Conservation (phyloP, 208 protist genomes). For the Crithidia acanthocephali region DNA sequence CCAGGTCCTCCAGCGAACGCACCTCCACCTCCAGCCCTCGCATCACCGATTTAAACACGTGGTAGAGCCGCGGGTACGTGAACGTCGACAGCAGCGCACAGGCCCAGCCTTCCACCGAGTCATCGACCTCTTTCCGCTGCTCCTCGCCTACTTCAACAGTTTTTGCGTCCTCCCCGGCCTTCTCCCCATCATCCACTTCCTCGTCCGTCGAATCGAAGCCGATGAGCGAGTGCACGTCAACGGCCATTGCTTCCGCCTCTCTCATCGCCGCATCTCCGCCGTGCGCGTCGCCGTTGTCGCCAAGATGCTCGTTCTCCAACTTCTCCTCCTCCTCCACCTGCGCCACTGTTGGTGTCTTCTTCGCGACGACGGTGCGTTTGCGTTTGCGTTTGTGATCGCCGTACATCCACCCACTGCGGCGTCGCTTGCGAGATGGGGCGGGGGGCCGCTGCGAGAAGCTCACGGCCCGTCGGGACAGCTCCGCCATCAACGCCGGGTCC, state of each 20-base stretch:
- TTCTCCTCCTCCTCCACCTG: background rate
- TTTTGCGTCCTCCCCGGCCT: no score
- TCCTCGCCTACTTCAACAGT: no score
- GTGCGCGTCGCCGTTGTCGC: background rate
- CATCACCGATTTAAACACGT: conserved; percentile 35
- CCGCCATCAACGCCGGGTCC: conserved; percentile 36
- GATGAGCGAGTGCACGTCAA: background rate
- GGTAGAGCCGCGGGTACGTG: conserved; percentile 28
- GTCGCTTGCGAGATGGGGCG: conserved; percentile 4
- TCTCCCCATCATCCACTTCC: background rate
- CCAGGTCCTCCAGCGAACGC: background rate
- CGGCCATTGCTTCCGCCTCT: background rate
- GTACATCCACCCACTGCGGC: conserved; percentile 28
- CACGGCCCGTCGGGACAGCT: conserved; percentile 26
- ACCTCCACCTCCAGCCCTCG: conserved; percentile 32
- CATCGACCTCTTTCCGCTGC: background rate
- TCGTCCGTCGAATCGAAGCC: background rate
- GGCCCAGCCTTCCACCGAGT: conserved; percentile 18
- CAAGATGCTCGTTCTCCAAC: background rate
- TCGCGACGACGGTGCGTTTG: background rate
- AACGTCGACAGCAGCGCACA: conserved; percentile 17
- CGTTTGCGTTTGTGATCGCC: conserved; percentile 40
- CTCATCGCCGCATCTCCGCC: background rate
- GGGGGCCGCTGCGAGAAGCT: conserved; percentile 36
- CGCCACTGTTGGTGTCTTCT: background rate